Conservation (phyloP, 2,329 filamentous ascomycete species). For the Teratosphaeria destructans region DNA sequence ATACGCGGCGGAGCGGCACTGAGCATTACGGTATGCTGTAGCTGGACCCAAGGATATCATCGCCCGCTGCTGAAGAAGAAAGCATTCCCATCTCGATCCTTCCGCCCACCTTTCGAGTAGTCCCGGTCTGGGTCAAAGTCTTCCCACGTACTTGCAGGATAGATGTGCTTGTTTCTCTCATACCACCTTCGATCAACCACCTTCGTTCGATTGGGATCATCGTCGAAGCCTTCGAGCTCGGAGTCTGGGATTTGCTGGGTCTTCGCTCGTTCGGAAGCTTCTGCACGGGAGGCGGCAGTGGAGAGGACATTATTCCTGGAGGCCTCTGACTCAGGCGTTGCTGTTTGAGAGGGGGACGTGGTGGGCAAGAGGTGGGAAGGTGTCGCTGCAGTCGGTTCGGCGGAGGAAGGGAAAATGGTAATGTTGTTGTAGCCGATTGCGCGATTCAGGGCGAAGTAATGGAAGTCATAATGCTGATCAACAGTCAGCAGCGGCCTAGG, state of each 20-base stretch:
- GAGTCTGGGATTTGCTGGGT: conserved; percentile 18
- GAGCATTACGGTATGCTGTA: neutral
- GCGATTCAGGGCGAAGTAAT: conserved; percentile 91
- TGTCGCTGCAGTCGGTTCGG: conserved; percentile 37
- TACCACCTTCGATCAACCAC: conserved; percentile 97
- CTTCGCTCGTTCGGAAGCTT: conserved; percentile 7
- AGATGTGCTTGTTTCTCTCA: conserved; percentile 96
- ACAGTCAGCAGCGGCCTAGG: conserved; percentile 9
- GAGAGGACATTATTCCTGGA: conserved; percentile 5
- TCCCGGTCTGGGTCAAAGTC: conserved; percentile 87
- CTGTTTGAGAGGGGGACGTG: conserved; percentile 2
- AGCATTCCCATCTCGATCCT: conserved; percentile 79
- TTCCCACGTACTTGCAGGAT: conserved; percentile 89
- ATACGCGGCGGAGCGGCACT: neutral
- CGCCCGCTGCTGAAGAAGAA: conserved; percentile 54
- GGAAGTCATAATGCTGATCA: conserved; percentile 84
- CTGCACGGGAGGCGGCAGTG: conserved; percentile 15
- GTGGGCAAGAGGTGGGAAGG: conserved; percentile 20
- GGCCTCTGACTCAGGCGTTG: neutral
- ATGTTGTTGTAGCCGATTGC: conserved; percentile 59
- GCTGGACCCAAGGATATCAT: neutral
- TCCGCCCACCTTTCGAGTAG: conserved; percentile 64
- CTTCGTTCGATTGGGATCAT: conserved; percentile 76
- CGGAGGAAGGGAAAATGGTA: conserved; percentile 66
- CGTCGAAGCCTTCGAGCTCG: conserved; percentile 58